Evolutionary conservation across 768 basidiomycete species (phyloP).

Genomic region (Boletus rubropictus): DNA sequence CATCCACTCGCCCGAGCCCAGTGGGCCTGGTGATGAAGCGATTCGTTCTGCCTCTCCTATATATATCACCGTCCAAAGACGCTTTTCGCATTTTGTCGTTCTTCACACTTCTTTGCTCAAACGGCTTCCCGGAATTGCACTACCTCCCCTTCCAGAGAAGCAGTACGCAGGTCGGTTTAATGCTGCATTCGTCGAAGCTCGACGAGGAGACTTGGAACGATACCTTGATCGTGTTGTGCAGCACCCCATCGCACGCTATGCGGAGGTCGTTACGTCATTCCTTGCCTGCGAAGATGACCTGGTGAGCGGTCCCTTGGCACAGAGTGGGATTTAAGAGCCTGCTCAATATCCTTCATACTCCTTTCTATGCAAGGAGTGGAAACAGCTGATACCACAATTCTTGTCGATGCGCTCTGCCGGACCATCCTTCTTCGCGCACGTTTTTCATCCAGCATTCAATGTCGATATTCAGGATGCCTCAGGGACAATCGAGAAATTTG

Average conservation of each 20-base stretch:
- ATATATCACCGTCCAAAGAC: constrained; percentile 69
- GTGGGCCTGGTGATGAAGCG: constrained; percentile 17
- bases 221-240: constrained; percentile 66
- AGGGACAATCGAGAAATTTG: constrained; percentile 55
- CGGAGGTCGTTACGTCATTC: constrained; percentile 77
- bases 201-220: constrained; percentile 74
- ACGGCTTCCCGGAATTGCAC: constrained; percentile 66
- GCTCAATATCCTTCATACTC: constrained; percentile 1
- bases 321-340: background rate
- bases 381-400: constrained; percentile 53
- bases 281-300: constrained; percentile 68
- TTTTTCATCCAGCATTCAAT: constrained; percentile 84
- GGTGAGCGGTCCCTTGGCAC: constrained; percentile 40
- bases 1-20: constrained; percentile 13
- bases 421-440: constrained; percentile 68
- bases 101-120: constrained; percentile 66
- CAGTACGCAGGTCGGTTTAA: constrained; percentile 79
- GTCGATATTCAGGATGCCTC: constrained; percentile 67
- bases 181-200: constrained; percentile 75
- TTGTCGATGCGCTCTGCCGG: constrained; percentile 62
- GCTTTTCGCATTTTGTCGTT: constrained; percentile 81
- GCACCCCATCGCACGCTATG: constrained; percentile 73
- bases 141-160: constrained; percentile 82
- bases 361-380: constrained; percentile 56
- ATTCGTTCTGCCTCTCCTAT: constrained; percentile 34